Evolutionary conservation across 2,329 filamentous ascomycete genomes (phyloP).

Genomic region (Monosporascus sp.): DNA sequence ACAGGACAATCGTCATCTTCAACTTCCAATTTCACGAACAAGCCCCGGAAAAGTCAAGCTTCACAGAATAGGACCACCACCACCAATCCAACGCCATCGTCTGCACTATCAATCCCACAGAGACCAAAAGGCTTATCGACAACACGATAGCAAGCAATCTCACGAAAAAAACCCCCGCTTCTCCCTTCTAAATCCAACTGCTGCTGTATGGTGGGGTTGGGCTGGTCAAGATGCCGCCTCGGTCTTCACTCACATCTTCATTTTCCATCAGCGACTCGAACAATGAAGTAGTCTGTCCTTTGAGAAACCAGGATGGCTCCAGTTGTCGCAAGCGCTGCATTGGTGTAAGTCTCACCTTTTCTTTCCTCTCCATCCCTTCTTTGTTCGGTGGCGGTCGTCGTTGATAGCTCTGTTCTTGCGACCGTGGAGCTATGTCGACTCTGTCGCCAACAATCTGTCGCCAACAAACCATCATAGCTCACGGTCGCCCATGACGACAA

Average conservation of each 20-base stretch:
- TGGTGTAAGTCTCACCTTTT: conserved; percentile 67
- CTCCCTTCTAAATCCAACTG: conserved; percentile 31
- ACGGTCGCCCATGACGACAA: not conserved
- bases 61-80: conserved; percentile 8
- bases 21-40: conserved; percentile 5
- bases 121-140: not conserved
- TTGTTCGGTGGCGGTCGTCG: not conserved
- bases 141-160: conserved; percentile 10
- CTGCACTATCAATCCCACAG: conserved; percentile 6
- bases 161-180: conserved; percentile 21
- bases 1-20: conserved; percentile 15
- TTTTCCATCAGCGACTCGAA: conserved; percentile 89
- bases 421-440: conserved; percentile 5
- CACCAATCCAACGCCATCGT: conserved; percentile 8
- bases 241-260: conserved; percentile 79
- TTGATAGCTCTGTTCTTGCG: conserved; percentile 4
- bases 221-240: conserved; percentile 73
- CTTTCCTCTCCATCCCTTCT: conserved; percentile 2
- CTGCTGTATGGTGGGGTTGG: conserved; percentile 47
- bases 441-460: conserved; percentile 1
- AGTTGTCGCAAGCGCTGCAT: conserved; percentile 96
- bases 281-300: conserved; percentile 94
- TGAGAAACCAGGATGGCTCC: conserved; percentile 93
- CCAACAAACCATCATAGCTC: not conserved
- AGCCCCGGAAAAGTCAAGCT: conserved; percentile 11